These are phyloP conservation scores for Acanthamoeba healyi DNA, from an alignment of 208 protist species.

Conservation along the genomic window DNA sequence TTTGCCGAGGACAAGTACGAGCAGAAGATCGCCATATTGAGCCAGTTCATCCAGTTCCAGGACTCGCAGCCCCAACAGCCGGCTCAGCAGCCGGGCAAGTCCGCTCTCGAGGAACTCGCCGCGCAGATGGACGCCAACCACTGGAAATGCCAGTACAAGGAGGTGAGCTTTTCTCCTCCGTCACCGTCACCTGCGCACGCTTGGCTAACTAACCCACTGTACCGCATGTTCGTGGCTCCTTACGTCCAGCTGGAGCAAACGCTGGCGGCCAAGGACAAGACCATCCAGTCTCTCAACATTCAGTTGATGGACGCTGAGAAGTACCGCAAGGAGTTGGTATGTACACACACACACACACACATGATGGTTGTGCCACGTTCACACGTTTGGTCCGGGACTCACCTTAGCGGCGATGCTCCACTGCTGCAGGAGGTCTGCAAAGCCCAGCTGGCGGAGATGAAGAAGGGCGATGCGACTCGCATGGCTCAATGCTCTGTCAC, in stretches of 20 bases:
- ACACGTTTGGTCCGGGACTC: neutral
- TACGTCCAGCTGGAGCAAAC: constrained; percentile 3
- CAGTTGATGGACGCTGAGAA: neutral
- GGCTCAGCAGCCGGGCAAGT: neutral
- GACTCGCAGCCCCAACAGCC: neutral
- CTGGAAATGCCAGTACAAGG: constrained; percentile 42
- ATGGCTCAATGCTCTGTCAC: neutral
- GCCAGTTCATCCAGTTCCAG: constrained; percentile 45
- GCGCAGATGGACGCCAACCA: constrained; percentile 23
- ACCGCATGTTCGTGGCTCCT: too few relatives aligned
- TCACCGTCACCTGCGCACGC: too few relatives aligned
- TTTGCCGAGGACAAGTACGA: constrained; percentile 60
- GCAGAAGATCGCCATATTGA: constrained; percentile 36
- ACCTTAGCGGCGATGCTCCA: neutral
- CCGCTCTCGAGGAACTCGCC: constrained; percentile 12
- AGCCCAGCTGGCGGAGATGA: neutral
- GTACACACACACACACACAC: too few relatives aligned
- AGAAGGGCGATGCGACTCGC: neutral
- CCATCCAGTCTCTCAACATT: neutral
- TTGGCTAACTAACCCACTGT: too few relatives aligned
- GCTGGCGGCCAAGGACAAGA: constrained; percentile 1
- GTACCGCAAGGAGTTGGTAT: neutral
- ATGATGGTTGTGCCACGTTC: neutral
- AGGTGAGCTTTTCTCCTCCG: too few relatives aligned
- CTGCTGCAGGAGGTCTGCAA: neutral